Base-by-base conservation (phyloP, 345 rosid genomes). In the Citrus sp. region DNA sequence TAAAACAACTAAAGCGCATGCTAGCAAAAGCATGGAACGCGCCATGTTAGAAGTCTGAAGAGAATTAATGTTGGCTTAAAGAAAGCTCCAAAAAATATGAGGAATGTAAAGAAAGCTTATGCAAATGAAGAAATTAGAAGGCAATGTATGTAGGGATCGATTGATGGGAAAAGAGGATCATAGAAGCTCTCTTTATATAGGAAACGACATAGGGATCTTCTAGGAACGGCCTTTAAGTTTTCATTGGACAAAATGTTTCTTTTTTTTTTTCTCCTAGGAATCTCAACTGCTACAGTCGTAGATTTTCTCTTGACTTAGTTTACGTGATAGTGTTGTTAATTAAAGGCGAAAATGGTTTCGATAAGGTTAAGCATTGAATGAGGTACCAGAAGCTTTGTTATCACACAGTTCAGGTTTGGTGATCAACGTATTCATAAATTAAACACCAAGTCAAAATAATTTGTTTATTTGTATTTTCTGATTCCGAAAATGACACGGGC, bases 1-100 rank as follows among this genome's bases (percentile, higher is more conserved):
- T 0, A 89, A 32, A 67, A 89, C 77, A 66, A 84, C 67, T 24
- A 82, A 77, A 80, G 84, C 77, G 42, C 69, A 87, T 4, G 82
- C 77, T 56, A 86, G 66, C 83, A 35, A 22, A 21, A 66, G 27
- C 49, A 66, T 9, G 4, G 70, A 10, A 35, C 49, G 70, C 13
- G 70, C 70, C 97, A 90, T 88, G 42, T 69, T 46, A 54, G 65
- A 51, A 35, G 59, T 35, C 51, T 46, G 18, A 1, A 46, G 18
- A 46, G 51, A 2, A 79, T 56, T 65, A 9, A 2, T 38, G 51
- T 16, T 34, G 35, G 28, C 21, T 35, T 7, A 46, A 46, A 13
- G 13, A 24, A 7, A 14, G 22, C 12, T 35, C 25, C 56, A 6
- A 25, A 1, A n/a, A 10, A n/a, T 37, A 49, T 4, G 4, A 42